Evolutionary conservation across 164 flowering plant genomes (phyloP).

Genomic region (Umbilicus rupestris): DNA sequence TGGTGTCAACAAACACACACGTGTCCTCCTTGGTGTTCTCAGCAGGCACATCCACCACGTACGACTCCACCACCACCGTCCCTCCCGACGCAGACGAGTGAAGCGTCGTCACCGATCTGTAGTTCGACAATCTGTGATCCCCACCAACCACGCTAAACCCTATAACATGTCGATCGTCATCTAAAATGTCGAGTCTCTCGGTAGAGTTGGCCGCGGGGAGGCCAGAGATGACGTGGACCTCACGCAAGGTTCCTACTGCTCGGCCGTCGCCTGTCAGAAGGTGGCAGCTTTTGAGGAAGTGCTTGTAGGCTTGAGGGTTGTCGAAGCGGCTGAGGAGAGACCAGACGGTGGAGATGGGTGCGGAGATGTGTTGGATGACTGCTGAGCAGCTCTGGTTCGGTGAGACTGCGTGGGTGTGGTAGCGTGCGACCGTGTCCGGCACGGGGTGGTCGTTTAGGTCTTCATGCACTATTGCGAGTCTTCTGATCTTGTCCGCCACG

Average conservation of each 20-base stretch:
- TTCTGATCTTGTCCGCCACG: too few relatives aligned
- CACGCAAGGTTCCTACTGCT: conserved; percentile 20
- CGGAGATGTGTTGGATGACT: conserved; percentile 6
- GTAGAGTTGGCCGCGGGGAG: conserved; percentile 27
- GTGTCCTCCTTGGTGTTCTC: conserved; percentile 24
- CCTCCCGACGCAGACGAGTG: conserved; percentile 14
- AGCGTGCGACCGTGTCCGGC: neutral
- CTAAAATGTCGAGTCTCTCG: conserved; percentile 29
- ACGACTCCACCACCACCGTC: conserved; percentile 23
- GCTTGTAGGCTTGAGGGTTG: conserved; percentile 29
- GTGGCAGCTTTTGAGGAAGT: conserved; percentile 26
- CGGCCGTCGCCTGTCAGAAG: conserved; percentile 15
- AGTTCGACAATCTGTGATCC: conserved; percentile 25
- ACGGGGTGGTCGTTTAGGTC: neutral
- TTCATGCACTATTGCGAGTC: too few relatives aligned
- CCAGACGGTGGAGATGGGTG: conserved; percentile 4
- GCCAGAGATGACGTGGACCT: conserved; percentile 28
- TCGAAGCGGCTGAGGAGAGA: conserved; percentile 12
- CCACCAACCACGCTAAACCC: conserved; percentile 31
- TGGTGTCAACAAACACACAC: conserved; percentile 24
- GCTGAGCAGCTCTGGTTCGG: neutral
- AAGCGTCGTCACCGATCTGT: conserved; percentile 25
- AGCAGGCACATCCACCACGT: conserved; percentile 21
- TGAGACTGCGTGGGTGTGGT: conserved; percentile 5
- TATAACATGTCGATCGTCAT: conserved; percentile 22